phyloP scores from a whole-genome alignment of 139 green algal genomes.

The Chlamydomonas schloesseri region DNA sequence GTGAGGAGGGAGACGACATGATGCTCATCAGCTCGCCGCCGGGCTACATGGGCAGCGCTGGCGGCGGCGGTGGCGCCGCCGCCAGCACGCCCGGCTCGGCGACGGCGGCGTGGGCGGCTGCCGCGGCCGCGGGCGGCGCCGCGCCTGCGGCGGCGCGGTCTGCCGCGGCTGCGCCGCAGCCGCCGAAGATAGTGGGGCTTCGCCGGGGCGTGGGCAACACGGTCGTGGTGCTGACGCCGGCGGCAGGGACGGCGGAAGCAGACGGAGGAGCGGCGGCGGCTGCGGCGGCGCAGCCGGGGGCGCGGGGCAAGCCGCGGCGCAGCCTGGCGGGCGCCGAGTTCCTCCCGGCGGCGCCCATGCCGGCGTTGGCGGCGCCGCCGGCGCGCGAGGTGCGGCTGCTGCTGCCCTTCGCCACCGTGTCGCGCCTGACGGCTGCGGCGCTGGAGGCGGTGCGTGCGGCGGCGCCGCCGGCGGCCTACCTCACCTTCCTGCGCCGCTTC shows the following conservation, averaged over 20 bases:
- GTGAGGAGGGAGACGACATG: conserved; percentile 20
- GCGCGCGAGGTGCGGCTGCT: conserved; percentile 51
- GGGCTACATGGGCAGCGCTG: conserved; percentile 19
- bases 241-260: not conserved
- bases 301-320: not conserved
- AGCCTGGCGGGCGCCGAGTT: conserved; percentile 47
- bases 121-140: conserved; percentile 36
- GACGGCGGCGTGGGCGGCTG: conserved; percentile 5
- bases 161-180: not conserved
- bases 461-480: conserved; percentile 51
- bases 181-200: not conserved
- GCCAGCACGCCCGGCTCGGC: conserved; percentile 44
- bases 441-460: conserved; percentile 62
- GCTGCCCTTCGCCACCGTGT: conserved; percentile 56
- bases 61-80: conserved; percentile 25
- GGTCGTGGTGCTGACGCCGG: conserved; percentile 9
- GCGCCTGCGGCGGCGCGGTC: not conserved
- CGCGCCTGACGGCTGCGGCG: conserved; percentile 48
- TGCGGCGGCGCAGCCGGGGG: not conserved
- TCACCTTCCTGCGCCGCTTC: conserved; percentile 52
- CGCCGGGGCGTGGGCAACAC: conserved; percentile 22
- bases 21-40: not conserved
- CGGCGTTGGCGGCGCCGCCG: conserved; percentile 29
- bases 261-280: not conserved
- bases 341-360: conserved; percentile 47